Conservation (phyloP, 106 monocot species). For the Agapanthus africanus region DNA sequence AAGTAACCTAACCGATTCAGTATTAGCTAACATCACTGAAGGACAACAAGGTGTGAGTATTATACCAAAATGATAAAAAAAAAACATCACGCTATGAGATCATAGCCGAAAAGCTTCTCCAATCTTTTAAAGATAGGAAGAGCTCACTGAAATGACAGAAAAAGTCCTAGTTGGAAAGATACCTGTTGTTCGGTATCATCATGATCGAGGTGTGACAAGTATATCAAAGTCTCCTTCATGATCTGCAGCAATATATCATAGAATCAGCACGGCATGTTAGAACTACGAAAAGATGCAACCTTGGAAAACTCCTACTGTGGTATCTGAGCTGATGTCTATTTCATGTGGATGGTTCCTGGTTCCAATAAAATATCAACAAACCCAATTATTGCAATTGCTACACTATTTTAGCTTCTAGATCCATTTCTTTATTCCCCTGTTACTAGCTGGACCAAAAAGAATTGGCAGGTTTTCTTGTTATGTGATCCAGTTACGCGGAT, state of each 20-base stretch:
- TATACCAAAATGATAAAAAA: too few species aligned
- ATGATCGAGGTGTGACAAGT: slow-evolving; percentile 92
- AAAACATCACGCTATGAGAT: too few species aligned
- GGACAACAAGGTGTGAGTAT: too few species aligned
- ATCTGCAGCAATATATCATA: slow-evolving; percentile 42
- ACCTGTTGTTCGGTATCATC: slow-evolving; percentile 99
- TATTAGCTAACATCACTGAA: too few species aligned
- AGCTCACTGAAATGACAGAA: too few species aligned
- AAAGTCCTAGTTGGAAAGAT: background rate
- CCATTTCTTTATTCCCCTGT: background rate
- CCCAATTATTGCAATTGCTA: background rate
- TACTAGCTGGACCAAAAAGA: background rate
- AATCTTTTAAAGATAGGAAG: too few species aligned
- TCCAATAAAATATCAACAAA: background rate
- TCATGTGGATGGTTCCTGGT: background rate
- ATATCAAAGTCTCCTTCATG: slow-evolving; percentile 98
- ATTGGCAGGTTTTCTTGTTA: background rate
- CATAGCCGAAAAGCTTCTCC: too few species aligned
- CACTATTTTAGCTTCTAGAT: background rate
- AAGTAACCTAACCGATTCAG: too few species aligned
- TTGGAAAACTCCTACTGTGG: background rate
- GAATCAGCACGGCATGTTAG: background rate
- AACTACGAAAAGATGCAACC: background rate
- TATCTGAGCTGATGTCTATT: too few species aligned
- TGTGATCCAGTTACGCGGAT: too few species aligned